phyloP scores from a whole-genome alignment of 2,329 filamentous ascomycete genomes.

The Scedosporium dehoogii region DNA sequence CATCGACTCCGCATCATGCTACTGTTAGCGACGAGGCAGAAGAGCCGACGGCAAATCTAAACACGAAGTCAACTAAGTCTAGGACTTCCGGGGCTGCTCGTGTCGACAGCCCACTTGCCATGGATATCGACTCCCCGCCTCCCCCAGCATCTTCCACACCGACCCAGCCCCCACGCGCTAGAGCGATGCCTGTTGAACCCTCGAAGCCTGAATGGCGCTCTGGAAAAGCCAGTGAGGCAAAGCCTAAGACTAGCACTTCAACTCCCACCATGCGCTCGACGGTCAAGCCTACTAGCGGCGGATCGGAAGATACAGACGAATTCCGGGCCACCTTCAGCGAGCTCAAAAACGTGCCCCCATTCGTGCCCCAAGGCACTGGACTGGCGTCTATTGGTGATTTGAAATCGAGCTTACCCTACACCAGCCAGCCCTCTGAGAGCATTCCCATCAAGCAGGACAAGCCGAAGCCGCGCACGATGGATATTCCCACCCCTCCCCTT shows the following conservation, averaged over 20 bases:
- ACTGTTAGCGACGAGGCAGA: slow-evolving; percentile 34
- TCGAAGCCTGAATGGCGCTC: slow-evolving; percentile 50
- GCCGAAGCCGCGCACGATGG: slow-evolving; percentile 20
- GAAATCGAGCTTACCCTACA: slow-evolving; percentile 46
- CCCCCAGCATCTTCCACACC: background rate
- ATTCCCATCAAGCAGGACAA: slow-evolving; percentile 26
- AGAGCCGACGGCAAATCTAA: slow-evolving; percentile 9
- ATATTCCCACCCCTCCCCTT: slow-evolving; percentile 37
- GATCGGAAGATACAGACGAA: slow-evolving; percentile 47
- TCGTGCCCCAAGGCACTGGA: slow-evolving; percentile 35
- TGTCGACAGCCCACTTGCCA: slow-evolving; percentile 44
- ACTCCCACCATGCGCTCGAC: background rate
- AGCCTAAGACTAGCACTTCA: slow-evolving; percentile 9
- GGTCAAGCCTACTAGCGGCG: slow-evolving; percentile 26
- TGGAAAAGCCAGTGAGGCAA: slow-evolving; percentile 29
- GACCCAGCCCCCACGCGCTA: slow-evolving; percentile 29
- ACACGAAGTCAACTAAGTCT: background rate
- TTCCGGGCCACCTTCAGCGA: slow-evolving; percentile 45
- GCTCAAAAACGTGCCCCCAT: slow-evolving; percentile 45
- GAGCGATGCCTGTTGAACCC: slow-evolving; percentile 43
- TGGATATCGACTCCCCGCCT: slow-evolving; percentile 54
- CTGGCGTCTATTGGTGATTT: slow-evolving; percentile 46
- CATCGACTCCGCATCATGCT: slow-evolving; percentile 37
- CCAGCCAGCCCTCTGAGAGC: slow-evolving; percentile 36
- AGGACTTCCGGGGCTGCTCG: background rate